These are phyloP conservation scores for Vigna nakashimae DNA, from an alignment of 306 rosid species.

Conservation along the genomic window DNA sequence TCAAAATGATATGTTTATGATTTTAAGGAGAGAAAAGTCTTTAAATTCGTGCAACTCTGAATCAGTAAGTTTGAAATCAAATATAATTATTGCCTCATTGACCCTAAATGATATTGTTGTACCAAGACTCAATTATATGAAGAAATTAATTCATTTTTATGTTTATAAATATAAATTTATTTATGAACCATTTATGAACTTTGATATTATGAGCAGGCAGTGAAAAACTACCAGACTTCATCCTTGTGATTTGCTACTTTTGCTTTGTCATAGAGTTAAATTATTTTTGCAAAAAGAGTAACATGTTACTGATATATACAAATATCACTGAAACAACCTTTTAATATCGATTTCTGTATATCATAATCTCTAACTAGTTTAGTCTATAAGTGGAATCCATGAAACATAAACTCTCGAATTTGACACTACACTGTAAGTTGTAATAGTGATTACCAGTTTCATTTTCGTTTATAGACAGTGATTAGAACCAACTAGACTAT, in stretches of 20 bases:
- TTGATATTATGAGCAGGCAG: background rate
- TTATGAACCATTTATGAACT: too few relatives aligned
- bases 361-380: too few relatives aligned
- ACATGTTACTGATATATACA: too few relatives aligned
- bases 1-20: background rate
- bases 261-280: too few relatives aligned
- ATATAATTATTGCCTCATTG: background rate
- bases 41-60: background rate
- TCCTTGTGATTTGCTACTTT: background rate
- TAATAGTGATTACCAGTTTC: background rate
- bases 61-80: background rate
- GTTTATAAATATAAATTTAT: too few relatives aligned
- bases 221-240: background rate
- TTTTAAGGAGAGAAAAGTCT: background rate
- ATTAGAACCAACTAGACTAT: slow-evolving; percentile 31
- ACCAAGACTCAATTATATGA: background rate
- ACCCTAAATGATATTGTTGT: background rate
- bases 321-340: too few relatives aligned
- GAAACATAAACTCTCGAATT: background rate
- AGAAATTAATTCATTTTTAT: too few relatives aligned
- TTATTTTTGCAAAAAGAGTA: background rate
- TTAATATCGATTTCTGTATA: too few relatives aligned
- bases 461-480: background rate
- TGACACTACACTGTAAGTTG: background rate
- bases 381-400: background rate